Percentiles rank a stretch among this genome's conserved stretches.
Conservation (phyloP, 441 rosid genomes). For the Arabidopsis hybrid region DNA sequence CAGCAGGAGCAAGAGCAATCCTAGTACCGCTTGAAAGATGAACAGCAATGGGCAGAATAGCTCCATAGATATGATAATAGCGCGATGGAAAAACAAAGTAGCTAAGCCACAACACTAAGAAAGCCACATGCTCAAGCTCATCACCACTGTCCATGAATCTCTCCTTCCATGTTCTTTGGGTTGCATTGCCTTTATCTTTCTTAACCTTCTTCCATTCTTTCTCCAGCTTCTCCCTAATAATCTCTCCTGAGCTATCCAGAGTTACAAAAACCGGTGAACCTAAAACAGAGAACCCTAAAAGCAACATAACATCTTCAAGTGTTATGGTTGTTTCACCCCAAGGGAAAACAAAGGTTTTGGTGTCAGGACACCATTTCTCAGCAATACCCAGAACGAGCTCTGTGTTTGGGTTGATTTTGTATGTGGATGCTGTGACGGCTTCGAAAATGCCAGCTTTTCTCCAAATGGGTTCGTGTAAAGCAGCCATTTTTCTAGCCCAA, state of each 20-base stretch:
- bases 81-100: too few relatives aligned
- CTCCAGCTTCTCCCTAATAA: not conserved
- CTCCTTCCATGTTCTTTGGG: too few relatives aligned
- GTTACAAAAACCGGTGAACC: conserved; percentile 36
- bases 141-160: too few relatives aligned
- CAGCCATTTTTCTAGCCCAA: conserved; percentile 41
- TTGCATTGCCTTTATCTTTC: too few relatives aligned
- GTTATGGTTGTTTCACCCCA: conserved; percentile 58
- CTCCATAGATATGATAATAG: too few relatives aligned
- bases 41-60: too few relatives aligned
- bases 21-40: too few relatives aligned
- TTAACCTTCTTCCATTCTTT: too few relatives aligned
- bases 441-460: conserved; percentile 46
- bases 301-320: conserved; percentile 49
- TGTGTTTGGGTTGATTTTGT: not conserved
- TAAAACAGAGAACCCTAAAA: conserved; percentile 45
- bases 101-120: not conserved
- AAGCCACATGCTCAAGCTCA: too few relatives aligned
- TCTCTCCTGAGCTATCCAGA: conserved; percentile 22
- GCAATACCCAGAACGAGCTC: conserved; percentile 43
- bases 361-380: conserved; percentile 50
- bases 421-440: conserved; percentile 45
- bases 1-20: too few relatives aligned
- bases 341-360: conserved; percentile 47
- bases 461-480: conserved; percentile 41